phyloP scores from a whole-genome alignment of 371 early-diverging fungal species.

The Zychaea mexicana region DNA sequence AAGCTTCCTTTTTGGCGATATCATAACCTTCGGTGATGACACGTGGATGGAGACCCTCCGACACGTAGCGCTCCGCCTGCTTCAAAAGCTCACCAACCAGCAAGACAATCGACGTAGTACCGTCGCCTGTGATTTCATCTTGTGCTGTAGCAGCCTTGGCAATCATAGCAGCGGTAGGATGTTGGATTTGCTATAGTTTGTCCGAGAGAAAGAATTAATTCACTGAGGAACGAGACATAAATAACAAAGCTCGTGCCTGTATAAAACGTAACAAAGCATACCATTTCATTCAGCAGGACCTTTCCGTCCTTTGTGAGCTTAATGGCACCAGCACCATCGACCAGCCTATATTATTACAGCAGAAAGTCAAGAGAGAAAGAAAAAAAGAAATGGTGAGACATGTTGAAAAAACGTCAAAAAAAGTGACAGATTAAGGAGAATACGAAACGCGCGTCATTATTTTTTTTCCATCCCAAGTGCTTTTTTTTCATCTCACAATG shows the following conservation, averaged over 20 bases:
- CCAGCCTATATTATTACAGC: too few relatives aligned
- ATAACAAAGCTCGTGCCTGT: neutral
- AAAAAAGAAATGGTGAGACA: too few relatives aligned
- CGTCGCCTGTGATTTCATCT: conserved; percentile 99
- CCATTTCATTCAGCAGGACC: conserved; percentile 97
- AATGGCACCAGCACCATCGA: conserved; percentile 94
- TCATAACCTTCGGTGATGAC: conserved; percentile 97
- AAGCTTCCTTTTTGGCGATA: conserved; percentile 92
- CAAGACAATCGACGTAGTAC: conserved; percentile 97
- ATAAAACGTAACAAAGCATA: conserved; percentile 35
- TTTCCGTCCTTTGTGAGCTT: conserved; percentile 98
- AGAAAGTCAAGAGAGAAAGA: too few relatives aligned
- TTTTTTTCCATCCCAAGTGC: neutral
- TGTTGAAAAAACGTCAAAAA: neutral
- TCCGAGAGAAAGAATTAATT: too few relatives aligned
- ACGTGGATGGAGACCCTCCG: conserved; percentile 98
- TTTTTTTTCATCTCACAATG: neutral
- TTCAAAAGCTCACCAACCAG: conserved; percentile 97
- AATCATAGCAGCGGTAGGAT: conserved; percentile 99
- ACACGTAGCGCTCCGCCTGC: conserved; percentile 93
- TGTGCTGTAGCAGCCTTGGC: conserved; percentile 99
- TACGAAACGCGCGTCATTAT: neutral
- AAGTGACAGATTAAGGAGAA: neutral
- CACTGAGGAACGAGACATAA: too few relatives aligned
- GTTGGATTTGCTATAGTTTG: conserved; percentile 98